These are phyloP conservation scores for Ophiostoma montium DNA, from an alignment of 2,329 filamentous ascomycete genomes.

Conservation along the genomic window DNA sequence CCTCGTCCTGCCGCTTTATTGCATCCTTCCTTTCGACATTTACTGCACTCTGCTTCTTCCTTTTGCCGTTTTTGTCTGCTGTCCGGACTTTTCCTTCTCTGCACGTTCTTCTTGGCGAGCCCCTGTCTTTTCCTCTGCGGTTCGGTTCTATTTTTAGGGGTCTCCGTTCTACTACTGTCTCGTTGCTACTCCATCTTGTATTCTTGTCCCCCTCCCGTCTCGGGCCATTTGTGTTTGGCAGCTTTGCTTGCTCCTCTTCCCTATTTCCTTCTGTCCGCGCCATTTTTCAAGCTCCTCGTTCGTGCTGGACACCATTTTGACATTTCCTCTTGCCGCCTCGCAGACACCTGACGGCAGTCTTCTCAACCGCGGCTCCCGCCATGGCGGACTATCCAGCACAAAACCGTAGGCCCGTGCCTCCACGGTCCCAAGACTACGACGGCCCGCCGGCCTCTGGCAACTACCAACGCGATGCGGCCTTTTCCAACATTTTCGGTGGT, in stretches of 20 bases:
- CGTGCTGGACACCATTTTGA: too few species aligned
- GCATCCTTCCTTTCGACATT: background rate
- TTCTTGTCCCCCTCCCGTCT: constrained; percentile 21
- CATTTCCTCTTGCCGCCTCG: background rate
- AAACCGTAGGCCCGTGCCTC: constrained; percentile 27
- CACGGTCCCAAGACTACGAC: constrained; percentile 35
- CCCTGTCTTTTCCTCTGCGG: constrained; percentile 4
- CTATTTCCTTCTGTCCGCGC: background rate
- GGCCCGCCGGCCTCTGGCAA: constrained; percentile 26
- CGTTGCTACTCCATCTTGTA: background rate
- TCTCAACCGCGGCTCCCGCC: constrained; percentile 8
- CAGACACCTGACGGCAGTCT: background rate
- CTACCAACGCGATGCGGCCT: constrained; percentile 81
- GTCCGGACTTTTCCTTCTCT: constrained; percentile 1
- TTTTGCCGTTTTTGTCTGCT: background rate
- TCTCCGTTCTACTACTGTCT: background rate
- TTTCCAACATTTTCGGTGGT: constrained; percentile 87
- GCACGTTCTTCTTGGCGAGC: constrained; percentile 1
- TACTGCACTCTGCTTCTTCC: background rate
- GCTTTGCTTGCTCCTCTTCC: background rate
- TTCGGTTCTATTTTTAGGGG: constrained; percentile 8
- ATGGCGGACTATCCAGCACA: constrained; percentile 47
- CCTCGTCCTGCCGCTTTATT: background rate
- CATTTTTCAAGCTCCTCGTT: too few species aligned
- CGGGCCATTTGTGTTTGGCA: background rate